A percentile compares a stretch with the other conserved stretches of the same genome.
Conservation (phyloP, 805 yeast species). For the Kazachstania africana region DNA sequence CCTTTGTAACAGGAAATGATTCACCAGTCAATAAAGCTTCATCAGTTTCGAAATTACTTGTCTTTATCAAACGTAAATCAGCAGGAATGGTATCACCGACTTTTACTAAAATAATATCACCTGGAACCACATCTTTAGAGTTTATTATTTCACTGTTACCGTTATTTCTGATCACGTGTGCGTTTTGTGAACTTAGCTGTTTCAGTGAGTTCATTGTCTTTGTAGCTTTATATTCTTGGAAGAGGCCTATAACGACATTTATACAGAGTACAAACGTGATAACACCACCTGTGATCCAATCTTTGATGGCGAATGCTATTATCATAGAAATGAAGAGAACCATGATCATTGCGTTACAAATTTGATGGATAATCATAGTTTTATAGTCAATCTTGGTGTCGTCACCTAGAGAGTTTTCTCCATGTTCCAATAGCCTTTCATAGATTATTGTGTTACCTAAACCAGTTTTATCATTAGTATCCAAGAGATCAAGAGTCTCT, state of each 20-base stretch:
- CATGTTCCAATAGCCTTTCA: constrained; percentile 60
- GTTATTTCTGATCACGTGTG: constrained; percentile 71
- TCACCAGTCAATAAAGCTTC: constrained; percentile 94
- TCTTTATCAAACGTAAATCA: constrained; percentile 66
- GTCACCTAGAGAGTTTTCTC: constrained; percentile 70
- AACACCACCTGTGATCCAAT: constrained; percentile 85
- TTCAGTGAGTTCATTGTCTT: constrained; percentile 88
- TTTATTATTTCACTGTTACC: constrained; percentile 56
- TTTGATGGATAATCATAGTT: constrained; percentile 70
- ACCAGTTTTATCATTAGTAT: constrained; percentile 51
- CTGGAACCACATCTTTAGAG: constrained; percentile 85
- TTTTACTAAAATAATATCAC: constrained; percentile 78
- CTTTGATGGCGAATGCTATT: constrained; percentile 80
- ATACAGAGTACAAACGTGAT: constrained; percentile 82
- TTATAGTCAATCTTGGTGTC: constrained; percentile 59
- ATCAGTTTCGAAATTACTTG: constrained; percentile 75
- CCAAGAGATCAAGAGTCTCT: constrained; percentile 48
- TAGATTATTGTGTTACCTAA: constrained; percentile 53
- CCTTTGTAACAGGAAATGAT: constrained; percentile 71
- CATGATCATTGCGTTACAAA: constrained; percentile 84
- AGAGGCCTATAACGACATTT: constrained; percentile 90
- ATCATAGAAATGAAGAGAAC: constrained; percentile 81
- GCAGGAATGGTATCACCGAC: constrained; percentile 98
- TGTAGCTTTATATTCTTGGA: constrained; percentile 92
- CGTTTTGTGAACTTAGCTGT: constrained; percentile 86